A percentile compares a stretch with the other conserved stretches of the same genome.
These are phyloP conservation scores for Monosporascus sp. DNA, from an alignment of 2,329 filamentous ascomycete species.

Conservation along the genomic window DNA sequence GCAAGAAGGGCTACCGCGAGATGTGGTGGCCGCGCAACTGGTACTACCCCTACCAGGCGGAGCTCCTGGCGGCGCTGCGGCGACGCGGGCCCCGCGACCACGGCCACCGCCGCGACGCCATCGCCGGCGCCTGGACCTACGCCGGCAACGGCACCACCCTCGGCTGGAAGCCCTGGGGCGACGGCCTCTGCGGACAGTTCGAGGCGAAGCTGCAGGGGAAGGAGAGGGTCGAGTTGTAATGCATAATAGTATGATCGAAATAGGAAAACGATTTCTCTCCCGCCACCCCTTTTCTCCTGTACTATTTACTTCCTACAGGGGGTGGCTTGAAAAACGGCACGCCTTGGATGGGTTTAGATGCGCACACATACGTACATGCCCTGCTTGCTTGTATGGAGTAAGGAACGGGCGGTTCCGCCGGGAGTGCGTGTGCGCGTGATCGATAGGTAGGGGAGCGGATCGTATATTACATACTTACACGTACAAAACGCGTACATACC, in stretches of 20 bases:
- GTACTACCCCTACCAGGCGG: conserved; percentile 30
- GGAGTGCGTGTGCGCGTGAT: too few relatives aligned
- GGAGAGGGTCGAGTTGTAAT: neutral
- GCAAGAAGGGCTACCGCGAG: conserved; percentile 27
- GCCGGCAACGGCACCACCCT: neutral
- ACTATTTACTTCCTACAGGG: too few relatives aligned
- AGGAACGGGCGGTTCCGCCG: too few relatives aligned
- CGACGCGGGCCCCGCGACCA: neutral
- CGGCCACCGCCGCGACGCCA: neutral
- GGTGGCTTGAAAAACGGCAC: too few relatives aligned
- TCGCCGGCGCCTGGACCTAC: conserved; percentile 3
- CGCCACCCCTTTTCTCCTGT: too few relatives aligned
- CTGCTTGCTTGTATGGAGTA: too few relatives aligned
- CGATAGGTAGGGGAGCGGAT: too few relatives aligned
- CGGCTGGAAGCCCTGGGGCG: conserved; percentile 1
- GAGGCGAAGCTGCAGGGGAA: conserved; percentile 2
- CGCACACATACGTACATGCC: too few relatives aligned
- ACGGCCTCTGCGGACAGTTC: conserved; percentile 2
- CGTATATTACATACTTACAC: too few relatives aligned
- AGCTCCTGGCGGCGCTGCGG: conserved; percentile 17
- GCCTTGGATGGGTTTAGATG: too few relatives aligned
- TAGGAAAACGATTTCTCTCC: neutral
- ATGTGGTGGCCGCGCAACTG: conserved; percentile 30
- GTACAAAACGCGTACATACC: too few relatives aligned
- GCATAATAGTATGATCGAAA: neutral